Base-by-base conservation (phyloP, 2,329 filamentous ascomycete species). In the Alternaria sp. region DNA sequence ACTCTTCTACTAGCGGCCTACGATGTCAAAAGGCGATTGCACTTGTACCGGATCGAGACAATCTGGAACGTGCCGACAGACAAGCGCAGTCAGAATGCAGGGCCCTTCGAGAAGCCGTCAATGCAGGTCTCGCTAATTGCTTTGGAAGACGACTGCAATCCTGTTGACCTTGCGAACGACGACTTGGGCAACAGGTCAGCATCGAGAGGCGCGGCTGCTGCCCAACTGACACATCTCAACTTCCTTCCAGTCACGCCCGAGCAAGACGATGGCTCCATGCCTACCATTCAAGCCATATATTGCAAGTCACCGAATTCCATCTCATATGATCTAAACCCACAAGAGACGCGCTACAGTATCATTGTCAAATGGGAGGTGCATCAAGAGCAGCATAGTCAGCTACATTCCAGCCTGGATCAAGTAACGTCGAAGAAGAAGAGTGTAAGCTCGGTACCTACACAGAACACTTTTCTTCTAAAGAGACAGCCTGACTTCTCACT, bases 281-380 rank as follows among this genome's bases (percentile, higher is more conserved):
- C 88, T 0, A 85, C 89, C 36, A 82, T 97, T 21, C 75, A 97
- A 33, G 88, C 90, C 0, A 84, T 93, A 29, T 92, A 92, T 60
- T 90, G 90, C 9, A 85, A 84, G 69, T 77, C 81, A 54, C 82
- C 80, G 26, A 78, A 72, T 21, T 24, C 72, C 9, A 60, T 72
- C 7, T 62, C 72, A 14, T 64, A 72, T 14, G 79, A 78, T 51
- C 79, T 83, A 29, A 83, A 88, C 29, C 88, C 85, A 52, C 83
- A 84, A 40, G 86, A 88, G 63, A 86, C 88, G 31, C 81, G 86
- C 0, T 87, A 90, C 66, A 96, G 89, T 66, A 85, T 93, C 39
- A 83, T 98, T 61, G 88, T 92, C 62, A 86, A 90, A 61, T 98
- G 94, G 94, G 89, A 95, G 66, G 75, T 94, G 9, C 83, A 85